A percentile compares a stretch with the other conserved stretches of the same genome.
phyloP scores from a whole-genome alignment of 2,329 filamentous ascomycete genomes.

The Emmonsiellopsis sp. region DNA sequence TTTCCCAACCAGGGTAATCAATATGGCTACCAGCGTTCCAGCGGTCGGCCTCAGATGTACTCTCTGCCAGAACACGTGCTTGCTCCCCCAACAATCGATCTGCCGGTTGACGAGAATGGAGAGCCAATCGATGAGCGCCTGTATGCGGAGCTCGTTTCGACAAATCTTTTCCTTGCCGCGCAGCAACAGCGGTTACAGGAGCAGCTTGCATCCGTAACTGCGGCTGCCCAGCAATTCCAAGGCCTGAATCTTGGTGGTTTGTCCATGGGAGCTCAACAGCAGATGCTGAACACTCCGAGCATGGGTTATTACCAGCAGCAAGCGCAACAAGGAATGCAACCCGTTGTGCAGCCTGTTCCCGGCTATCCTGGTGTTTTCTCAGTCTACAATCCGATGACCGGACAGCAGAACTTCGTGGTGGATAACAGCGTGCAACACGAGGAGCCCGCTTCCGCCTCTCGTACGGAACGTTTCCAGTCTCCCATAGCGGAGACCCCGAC shows the following conservation, averaged over 20 bases:
- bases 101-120: conserved; percentile 56
- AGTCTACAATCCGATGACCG: conserved; percentile 77
- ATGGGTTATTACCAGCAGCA: conserved; percentile 54
- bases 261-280: conserved; percentile 25
- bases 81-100: conserved; percentile 50
- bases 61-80: conserved; percentile 73
- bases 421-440: conserved; percentile 53
- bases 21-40: conserved; percentile 12
- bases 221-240: conserved; percentile 73
- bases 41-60: conserved; percentile 50
- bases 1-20: conserved; percentile 38
- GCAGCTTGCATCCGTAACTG: conserved; percentile 75
- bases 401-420: conserved; percentile 72
- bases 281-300: conserved; percentile 45
- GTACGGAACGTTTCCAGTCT: conserved; percentile 32
- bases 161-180: conserved; percentile 84
- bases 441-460: conserved; percentile 18
- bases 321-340: conserved; percentile 56
- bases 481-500: conserved; percentile 47
- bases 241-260: conserved; percentile 56
- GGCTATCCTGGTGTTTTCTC: conserved; percentile 68
- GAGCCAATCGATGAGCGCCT: conserved; percentile 74
- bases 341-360: conserved; percentile 52
- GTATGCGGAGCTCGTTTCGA: conserved; percentile 81
- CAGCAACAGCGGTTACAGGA: conserved; percentile 94